A percentile compares a stretch with the other conserved stretches of the same genome.
These are phyloP conservation scores for Verbascum thapsus DNA, from an alignment of 257 asterid genomes.

Conservation along the genomic window DNA sequence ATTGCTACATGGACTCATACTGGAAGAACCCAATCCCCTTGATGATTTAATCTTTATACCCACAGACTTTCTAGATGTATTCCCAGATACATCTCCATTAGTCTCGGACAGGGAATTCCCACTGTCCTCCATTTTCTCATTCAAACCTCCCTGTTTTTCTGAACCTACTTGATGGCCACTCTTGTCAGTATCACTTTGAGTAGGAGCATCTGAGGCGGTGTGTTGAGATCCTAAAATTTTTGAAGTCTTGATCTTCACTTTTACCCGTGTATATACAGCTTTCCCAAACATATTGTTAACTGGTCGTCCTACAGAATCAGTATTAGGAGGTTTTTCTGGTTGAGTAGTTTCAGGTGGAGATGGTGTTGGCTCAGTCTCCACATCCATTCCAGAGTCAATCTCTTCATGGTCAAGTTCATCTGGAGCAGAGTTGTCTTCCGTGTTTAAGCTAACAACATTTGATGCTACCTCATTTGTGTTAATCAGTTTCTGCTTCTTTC, in stretches of 20 bases:
- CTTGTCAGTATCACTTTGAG: slow-evolving; percentile 78
- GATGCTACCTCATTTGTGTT: slow-evolving; percentile 52
- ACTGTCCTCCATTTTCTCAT: slow-evolving; percentile 82
- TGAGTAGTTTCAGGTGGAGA: slow-evolving; percentile 45
- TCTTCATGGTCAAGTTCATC: slow-evolving; percentile 75
- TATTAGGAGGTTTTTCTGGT: slow-evolving; percentile 42
- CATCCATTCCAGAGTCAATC: slow-evolving; percentile 66
- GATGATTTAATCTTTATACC: slow-evolving; percentile 82
- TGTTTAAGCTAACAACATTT: slow-evolving; percentile 47
- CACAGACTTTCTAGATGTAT: slow-evolving; percentile 51
- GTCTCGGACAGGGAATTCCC: slow-evolving; percentile 78
- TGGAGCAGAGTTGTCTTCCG: slow-evolving; percentile 53
- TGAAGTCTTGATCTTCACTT: slow-evolving; percentile 82
- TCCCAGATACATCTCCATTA: slow-evolving; percentile 45
- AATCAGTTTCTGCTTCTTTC: slow-evolving; percentile 57
- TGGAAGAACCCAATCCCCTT: slow-evolving; percentile 66
- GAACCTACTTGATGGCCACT: slow-evolving; percentile 59
- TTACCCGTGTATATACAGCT: slow-evolving; percentile 78
- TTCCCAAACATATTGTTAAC: slow-evolving; percentile 48
- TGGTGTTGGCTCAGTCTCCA: slow-evolving; percentile 56
- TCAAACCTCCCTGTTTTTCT: slow-evolving; percentile 52
- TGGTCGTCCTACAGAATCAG: slow-evolving; percentile 44
- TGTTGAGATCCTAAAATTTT: slow-evolving; percentile 65
- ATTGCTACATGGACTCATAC: slow-evolving; percentile 88
- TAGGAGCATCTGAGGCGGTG: slow-evolving; percentile 55